phyloP scores from a whole-genome alignment of 371 early-diverging fungal genomes.

The Phascolomyces articulosus region DNA sequence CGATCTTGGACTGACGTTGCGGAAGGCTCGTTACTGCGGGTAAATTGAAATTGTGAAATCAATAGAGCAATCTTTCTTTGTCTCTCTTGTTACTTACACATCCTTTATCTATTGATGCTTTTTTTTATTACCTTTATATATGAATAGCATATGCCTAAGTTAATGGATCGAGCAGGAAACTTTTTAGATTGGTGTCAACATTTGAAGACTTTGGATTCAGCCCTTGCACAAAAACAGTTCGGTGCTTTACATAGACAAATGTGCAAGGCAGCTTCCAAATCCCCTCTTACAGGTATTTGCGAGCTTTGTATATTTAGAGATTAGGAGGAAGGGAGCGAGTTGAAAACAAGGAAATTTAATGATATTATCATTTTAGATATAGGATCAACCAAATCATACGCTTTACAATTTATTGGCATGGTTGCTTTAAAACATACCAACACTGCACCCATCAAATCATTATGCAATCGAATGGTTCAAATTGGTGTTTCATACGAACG shows the following conservation, averaged over 20 bases:
- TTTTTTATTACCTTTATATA: background rate
- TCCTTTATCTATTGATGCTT: no score
- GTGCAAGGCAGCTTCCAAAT: constrained; percentile 21
- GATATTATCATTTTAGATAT: background rate
- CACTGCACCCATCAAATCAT: constrained; percentile 8
- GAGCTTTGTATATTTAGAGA: no score
- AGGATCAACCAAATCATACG: constrained; percentile 8
- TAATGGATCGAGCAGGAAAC: constrained; percentile 39
- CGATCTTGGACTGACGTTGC: constrained; percentile 39
- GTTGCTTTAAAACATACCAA: constrained; percentile 14
- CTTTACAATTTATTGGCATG: constrained; percentile 23
- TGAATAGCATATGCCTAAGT: constrained; percentile 37
- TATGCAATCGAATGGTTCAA: constrained; percentile 37
- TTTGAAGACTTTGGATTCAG: constrained; percentile 22
- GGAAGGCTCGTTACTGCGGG: constrained; percentile 33
- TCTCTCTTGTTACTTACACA: no score
- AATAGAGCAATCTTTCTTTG: no score
- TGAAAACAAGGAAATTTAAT: no score
- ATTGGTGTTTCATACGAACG: constrained; percentile 40
- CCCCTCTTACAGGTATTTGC: constrained; percentile 24
- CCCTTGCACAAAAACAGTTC: constrained; percentile 32
- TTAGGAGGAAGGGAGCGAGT: no score
- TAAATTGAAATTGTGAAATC: no score
- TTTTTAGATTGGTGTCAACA: constrained; percentile 45
- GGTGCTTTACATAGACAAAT: constrained; percentile 32